Base-by-base conservation (phyloP, 305 asterid species). In the Ilex paraguariensis region DNA sequence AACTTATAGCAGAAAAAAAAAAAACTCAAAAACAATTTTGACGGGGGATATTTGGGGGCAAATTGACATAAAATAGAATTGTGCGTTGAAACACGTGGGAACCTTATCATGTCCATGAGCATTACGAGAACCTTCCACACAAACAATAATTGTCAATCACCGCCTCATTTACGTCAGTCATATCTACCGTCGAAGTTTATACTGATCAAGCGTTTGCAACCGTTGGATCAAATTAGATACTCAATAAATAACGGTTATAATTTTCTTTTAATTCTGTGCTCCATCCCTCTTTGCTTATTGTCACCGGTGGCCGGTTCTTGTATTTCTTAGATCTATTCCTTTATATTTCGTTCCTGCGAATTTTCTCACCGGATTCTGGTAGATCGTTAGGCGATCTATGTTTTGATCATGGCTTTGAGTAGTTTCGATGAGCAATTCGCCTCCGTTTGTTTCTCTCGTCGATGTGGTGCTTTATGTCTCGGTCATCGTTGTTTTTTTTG, bases 71-170 rank as follows among this genome's bases (percentile, higher is more conserved):
- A 6, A 59, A 8, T 58, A 36, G 31, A 58, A 14, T 10, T 40
- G 21, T 17, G 21, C 31, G 36, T 42, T 30, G 31, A 39, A 45
- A 52, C 55, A 59, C 48, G 50, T 66, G 49, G 39, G 49, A 52
- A 40, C 52, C 36, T 33, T 39, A 15, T 3, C 10, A 7, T 12
- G 7, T 15, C 39, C 64, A 50, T 6, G 36, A 58, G 61, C n/a
- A 59, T 59, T 64, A 72, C 83, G 52, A 66, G 75, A 75, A 72
- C 74, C 73, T 77, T 74, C 71, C 61, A 15, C 60, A 7, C 11
- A 31, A 51, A 31, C 10, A 44, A 30, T 64, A 44, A 50, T 60
- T 48, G n/a, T 33, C 59, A 66, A 56, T 66, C 75, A 64, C 64
- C 60, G 71, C 57, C 55, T 31, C 31, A 21, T 52, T 54, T 57